Evolutionary conservation across 2,329 filamentous ascomycete species (phyloP), one percentile per base, ranked within the genome.

Genomic region (Pestalotiopsis sp.): DNA sequence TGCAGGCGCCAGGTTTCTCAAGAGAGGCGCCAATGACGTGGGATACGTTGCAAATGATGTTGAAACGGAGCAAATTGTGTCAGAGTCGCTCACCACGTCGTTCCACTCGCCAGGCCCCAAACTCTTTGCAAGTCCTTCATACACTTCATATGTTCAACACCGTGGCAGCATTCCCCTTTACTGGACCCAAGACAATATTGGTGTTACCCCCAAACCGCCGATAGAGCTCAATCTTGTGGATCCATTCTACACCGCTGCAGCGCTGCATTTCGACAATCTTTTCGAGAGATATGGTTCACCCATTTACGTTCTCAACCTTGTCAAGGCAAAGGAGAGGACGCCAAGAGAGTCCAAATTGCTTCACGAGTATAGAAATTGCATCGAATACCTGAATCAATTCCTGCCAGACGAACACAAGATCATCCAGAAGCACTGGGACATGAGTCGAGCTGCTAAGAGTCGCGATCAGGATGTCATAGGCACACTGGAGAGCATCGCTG

Each of bases 31-130:
- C 62, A 99, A 99, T 76, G 96, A 99, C 78, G 79, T 95, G 68
- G 95, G 96, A 14, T 97, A 97, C 78, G 96, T 99, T 67, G 97
- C 96, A 66, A 99, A 99, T 77, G 97, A 99, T 80, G 96, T 99
- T 27, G 97, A 99, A 81, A 98, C 96, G 0, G 96, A 99, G 80
- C 96, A 99, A 79, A 98, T 99, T 70, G 95, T 99, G 4, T 96
- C 95, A 0, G 96, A 99, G 78, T 93, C 94, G 74, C 84, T 95
- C 65, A 98, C 94, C 0, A 99, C 96, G 0, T 98, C 96, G 0
- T 98, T 99, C 74, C 96, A 99, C 81, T 92, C 93, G 3, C 94
- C 96, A 4, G 95, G 94, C 0, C 93, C 93, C 3, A 90, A 89
- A 63, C 87, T 97, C 12, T 98, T 94, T 78, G 91, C 94, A 4